Base-by-base conservation (phyloP, 2,329 filamentous ascomycete genomes). In the Fusarium verrucosum region DNA sequence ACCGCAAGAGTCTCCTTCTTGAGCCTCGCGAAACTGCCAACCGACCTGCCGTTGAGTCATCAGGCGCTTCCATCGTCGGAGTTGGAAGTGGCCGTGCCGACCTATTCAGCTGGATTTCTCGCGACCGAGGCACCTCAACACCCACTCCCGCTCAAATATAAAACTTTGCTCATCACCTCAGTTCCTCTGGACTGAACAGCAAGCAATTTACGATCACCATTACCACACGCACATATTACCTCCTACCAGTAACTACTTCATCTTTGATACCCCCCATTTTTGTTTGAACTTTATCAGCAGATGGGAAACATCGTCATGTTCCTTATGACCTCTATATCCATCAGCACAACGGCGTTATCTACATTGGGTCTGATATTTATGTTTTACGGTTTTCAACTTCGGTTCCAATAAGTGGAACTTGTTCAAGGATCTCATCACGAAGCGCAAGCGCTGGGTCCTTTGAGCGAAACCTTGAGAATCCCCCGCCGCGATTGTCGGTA, bases 1-100 rank as follows among this genome's bases (percentile, higher is more conserved):
- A 96, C 76, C 88, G 93, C 66, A 92, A 94, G 73, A 96, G 92
- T 59, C 82, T 96, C 40, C 79, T 94, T 25, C 83, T 97, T 22
- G 94, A 97, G 75, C 94, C 94, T 10, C 84, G 89, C 42, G 89
- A 91, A 72, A 77, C 72, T 20, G 62, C 69, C 7, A 66, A 74
- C 42, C 74, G 75, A 14, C 70, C 73, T 40, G 66, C 77, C 51
- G 68, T 56, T 56, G 80, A 72, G 69, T 76, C 55, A 23, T 75
- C 69, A 64, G 79, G 63, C 49, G 71, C 67, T 4, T 67, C 74
- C 13, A 68, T 71, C 28, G 69, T 67, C 13, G 70, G 65, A 43
- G 72, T 65, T 19, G 69, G 75, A 44, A 70, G 74, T 19, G 70
- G 70, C 28, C 75, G 77, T 43, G 73, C 73, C 6, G 82, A 84